A percentile compares a stretch with the other conserved stretches of the same genome.
phyloP scores from a whole-genome alignment of 2,329 filamentous ascomycete genomes.

The Xylaria sp. region DNA sequence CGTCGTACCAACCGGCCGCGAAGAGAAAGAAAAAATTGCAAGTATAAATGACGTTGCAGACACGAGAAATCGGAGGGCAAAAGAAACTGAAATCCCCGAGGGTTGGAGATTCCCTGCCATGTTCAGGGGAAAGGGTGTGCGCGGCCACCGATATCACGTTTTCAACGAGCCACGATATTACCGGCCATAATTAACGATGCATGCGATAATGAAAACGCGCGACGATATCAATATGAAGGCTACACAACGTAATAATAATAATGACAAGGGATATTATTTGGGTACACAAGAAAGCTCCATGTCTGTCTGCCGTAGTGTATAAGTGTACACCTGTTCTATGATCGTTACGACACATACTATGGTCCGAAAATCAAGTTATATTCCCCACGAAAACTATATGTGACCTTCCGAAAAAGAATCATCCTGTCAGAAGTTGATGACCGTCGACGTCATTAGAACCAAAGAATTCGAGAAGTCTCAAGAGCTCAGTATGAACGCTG shows the following conservation, averaged over 20 bases:
- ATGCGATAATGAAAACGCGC: constrained; percentile 16
- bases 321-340: constrained; percentile 14
- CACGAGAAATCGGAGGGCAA: constrained; percentile 67
- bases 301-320: constrained; percentile 24
- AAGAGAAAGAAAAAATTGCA: constrained; percentile 61
- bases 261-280: constrained; percentile 23
- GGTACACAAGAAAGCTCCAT: constrained; percentile 21
- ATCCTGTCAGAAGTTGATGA: neutral
- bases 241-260: constrained; percentile 24
- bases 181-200: constrained; percentile 41
- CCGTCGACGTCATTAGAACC: neutral
- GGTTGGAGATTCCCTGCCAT: constrained; percentile 85
- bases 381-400: neutral
- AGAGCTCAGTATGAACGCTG: constrained; percentile 9
- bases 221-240: constrained; percentile 16
- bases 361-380: neutral
- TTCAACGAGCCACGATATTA: constrained; percentile 90
- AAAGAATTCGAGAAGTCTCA: neutral
- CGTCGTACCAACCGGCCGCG: constrained; percentile 77
- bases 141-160: constrained; percentile 93
- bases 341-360: neutral
- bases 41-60: constrained; percentile 56
- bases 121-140: constrained; percentile 86
- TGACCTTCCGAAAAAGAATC: neutral
- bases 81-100: constrained; percentile 78